Evolutionary conservation across 345 rosid genomes (phyloP).

Genomic region (Raphanus raphanistrum): DNA sequence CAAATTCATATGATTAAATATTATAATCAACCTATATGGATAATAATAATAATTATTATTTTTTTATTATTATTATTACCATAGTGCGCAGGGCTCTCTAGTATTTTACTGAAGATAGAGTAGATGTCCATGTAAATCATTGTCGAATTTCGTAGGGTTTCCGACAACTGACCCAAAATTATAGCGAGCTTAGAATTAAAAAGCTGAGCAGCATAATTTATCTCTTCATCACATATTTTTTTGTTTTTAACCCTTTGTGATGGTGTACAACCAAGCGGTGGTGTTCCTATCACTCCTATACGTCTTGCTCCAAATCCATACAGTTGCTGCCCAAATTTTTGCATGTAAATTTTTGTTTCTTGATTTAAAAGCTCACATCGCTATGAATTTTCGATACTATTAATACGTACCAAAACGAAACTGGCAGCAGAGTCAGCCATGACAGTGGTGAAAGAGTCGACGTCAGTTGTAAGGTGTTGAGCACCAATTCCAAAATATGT

Average conservation of each 20-base stretch:
- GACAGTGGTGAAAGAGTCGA: neutral
- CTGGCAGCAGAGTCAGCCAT: slow-evolving; percentile 15
- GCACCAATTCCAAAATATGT: slow-evolving; percentile 8
- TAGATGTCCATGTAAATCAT: slow-evolving; percentile 50
- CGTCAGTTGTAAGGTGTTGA: neutral
- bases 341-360: neutral
- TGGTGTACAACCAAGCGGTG: slow-evolving; percentile 71
- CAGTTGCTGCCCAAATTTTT: slow-evolving; percentile 45
- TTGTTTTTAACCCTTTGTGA: slow-evolving; percentile 53
- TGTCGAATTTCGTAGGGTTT: slow-evolving; percentile 33
- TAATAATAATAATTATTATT: neutral
- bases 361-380: neutral
- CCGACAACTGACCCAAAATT: slow-evolving; percentile 32
- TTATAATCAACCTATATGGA: neutral
- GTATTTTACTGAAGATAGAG: slow-evolving; percentile 40
- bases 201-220: slow-evolving; percentile 51
- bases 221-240: slow-evolving; percentile 40
- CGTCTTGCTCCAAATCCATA: slow-evolving; percentile 58
- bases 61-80: slow-evolving; percentile 41
- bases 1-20: neutral
- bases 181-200: slow-evolving; percentile 56
- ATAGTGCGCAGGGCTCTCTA: slow-evolving; percentile 46
- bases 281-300: slow-evolving; percentile 49
- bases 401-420: slow-evolving; percentile 9
- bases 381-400: neutral